phyloP scores from a whole-genome alignment of 1,284 basidiomycete genomes.

The Lentinula novae-zelandiae region DNA sequence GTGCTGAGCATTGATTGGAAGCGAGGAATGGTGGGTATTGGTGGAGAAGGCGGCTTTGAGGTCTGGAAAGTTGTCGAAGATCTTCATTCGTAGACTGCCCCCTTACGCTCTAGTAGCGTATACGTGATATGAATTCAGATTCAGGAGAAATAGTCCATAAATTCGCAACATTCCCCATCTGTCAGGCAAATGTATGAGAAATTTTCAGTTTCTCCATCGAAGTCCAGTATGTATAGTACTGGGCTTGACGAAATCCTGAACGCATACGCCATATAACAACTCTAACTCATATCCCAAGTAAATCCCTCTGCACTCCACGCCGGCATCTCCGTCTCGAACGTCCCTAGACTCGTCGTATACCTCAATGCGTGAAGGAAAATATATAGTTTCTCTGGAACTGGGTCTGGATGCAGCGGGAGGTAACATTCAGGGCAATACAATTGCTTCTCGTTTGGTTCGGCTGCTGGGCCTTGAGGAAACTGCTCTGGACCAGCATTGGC shows the following conservation, averaged over 20 bases:
- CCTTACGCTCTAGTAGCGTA: no score
- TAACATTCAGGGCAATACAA: conserved; percentile 85
- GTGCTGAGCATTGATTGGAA: conserved; percentile 78
- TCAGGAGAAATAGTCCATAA: no score
- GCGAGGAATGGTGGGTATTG: conserved; percentile 67
- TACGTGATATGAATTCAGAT: no score
- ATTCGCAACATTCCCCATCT: no score
- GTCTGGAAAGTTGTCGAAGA: conserved; percentile 63
- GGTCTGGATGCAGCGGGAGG: conserved; percentile 87
- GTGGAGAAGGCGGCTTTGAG: conserved; percentile 82
- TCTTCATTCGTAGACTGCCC: background rate
- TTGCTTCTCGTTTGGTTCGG: conserved; percentile 30
- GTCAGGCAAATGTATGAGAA: no score
- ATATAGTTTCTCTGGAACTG: conserved; percentile 84
- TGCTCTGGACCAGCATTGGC: conserved; percentile 1
- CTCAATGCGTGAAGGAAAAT: conserved; percentile 90
- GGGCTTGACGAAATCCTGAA: no score
- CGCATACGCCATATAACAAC: no score
- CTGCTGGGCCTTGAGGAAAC: conserved; percentile 21
- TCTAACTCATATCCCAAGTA: conserved; percentile 45
- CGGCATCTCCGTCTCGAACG: conserved; percentile 74
- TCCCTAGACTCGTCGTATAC: conserved; percentile 75
- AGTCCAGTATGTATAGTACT: no score
- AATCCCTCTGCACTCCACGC: conserved; percentile 68
- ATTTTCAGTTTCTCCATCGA: no score